Conservation (phyloP, 768 basidiomycete genomes). For the Boletus sp. region DNA sequence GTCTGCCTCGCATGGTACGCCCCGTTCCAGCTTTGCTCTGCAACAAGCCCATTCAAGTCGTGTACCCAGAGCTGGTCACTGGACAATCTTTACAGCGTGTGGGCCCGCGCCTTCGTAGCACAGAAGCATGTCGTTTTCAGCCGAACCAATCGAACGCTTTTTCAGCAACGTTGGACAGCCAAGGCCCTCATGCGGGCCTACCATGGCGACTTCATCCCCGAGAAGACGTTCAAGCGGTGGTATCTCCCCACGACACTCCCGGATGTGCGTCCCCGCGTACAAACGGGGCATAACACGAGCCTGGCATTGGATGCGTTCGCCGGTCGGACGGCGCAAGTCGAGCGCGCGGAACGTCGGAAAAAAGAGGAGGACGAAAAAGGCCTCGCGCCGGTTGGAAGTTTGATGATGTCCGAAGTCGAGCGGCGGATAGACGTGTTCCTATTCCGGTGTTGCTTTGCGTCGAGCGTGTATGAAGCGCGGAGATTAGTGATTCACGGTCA, state of each 20-base stretch:
- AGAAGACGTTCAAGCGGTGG: slow-evolving; percentile 92
- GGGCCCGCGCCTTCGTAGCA: slow-evolving; percentile 63
- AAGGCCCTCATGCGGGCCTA: slow-evolving; percentile 88
- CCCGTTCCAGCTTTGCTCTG: neutral
- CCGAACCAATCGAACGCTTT: slow-evolving; percentile 58
- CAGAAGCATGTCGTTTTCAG: slow-evolving; percentile 51
- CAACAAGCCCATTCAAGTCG: slow-evolving; percentile 3
- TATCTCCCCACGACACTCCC: slow-evolving; percentile 86
- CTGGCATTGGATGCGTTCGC: slow-evolving; percentile 56
- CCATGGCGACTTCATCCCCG: slow-evolving; percentile 92
- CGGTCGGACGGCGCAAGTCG: slow-evolving; percentile 42
- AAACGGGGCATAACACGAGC: slow-evolving; percentile 34
- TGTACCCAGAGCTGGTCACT: slow-evolving; percentile 78
- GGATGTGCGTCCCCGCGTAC: slow-evolving; percentile 68
- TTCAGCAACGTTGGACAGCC: slow-evolving; percentile 88
- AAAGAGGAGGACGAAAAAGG: slow-evolving; percentile 56
- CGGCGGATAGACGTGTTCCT: slow-evolving; percentile 88
- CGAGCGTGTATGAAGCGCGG: slow-evolving; percentile 87
- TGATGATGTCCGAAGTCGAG: slow-evolving; percentile 97
- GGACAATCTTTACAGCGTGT: slow-evolving; percentile 87
- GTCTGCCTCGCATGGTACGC: slow-evolving; percentile 79
- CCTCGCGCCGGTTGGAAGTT: slow-evolving; percentile 85
- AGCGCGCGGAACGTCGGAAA: slow-evolving; percentile 42
- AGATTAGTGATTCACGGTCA: slow-evolving; percentile 82
- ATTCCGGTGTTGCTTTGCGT: slow-evolving; percentile 84